Evolutionary conservation across 176 grass and related monocot species (phyloP).

Genomic region (Dendrocalamus sinicus): DNA sequence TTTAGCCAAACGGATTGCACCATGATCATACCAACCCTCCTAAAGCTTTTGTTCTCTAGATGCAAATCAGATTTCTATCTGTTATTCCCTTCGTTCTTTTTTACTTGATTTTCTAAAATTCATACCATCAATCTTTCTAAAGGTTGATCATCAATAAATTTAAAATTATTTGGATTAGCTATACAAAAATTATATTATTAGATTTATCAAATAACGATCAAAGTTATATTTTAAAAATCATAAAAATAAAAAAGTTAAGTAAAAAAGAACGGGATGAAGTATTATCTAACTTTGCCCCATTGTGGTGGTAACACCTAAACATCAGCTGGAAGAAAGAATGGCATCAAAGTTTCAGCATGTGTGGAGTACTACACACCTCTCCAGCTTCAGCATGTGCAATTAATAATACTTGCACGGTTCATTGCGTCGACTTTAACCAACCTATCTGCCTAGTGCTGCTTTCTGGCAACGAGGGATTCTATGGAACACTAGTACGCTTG

Average conservation of each 20-base stretch:
- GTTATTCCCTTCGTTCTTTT: too few relatives aligned
- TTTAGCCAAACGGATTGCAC: neutral
- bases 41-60: neutral
- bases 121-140: too few relatives aligned
- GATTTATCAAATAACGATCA: too few relatives aligned
- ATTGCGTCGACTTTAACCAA: slow-evolving; percentile 19
- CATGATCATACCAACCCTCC: neutral
- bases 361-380: slow-evolving; percentile 1
- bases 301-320: slow-evolving; percentile 3
- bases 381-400: slow-evolving; percentile 33
- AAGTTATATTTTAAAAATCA: too few relatives aligned
- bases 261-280: too few relatives aligned
- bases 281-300: slow-evolving; percentile 4
- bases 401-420: slow-evolving; percentile 7
- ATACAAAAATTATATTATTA: too few relatives aligned
- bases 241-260: too few relatives aligned
- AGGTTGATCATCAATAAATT: too few relatives aligned
- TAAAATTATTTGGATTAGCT: too few relatives aligned
- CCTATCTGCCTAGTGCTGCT: slow-evolving; percentile 5
- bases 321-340: slow-evolving; percentile 23
- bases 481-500: neutral
- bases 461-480: neutral
- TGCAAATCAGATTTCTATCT: neutral
- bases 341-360: slow-evolving; percentile 30
- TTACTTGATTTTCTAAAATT: too few relatives aligned